Percentiles rank a stretch among this genome's conserved stretches.
phyloP scores from a whole-genome alignment of 441 rosid species.

The Melastoma candidum region DNA sequence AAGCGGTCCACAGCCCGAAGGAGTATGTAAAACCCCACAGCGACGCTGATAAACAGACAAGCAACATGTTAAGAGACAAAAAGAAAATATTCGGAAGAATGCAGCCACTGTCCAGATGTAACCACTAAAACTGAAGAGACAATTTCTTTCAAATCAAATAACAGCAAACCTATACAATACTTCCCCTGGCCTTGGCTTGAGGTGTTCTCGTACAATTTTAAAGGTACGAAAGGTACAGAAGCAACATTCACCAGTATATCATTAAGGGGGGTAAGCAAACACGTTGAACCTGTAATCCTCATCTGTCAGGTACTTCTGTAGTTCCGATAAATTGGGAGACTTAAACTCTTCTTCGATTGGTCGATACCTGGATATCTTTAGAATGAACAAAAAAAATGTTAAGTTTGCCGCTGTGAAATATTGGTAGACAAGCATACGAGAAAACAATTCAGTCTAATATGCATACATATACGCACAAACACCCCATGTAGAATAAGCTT shows the following conservation, averaged over 20 bases:
- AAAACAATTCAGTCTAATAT: neutral
- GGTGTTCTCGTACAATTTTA: too few species aligned
- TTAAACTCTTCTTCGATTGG: slow-evolving; percentile 67
- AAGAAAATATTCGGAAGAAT: too few species aligned
- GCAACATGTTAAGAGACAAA: too few species aligned
- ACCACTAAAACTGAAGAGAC: too few species aligned
- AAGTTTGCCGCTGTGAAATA: neutral
- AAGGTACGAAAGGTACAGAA: neutral
- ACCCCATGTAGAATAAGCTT: too few species aligned
- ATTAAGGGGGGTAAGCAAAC: slow-evolving; percentile 2
- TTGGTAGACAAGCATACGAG: neutral
- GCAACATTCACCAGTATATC: neutral
- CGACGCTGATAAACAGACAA: slow-evolving; percentile 34
- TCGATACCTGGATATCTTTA: slow-evolving; percentile 79
- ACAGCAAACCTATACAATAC: too few species aligned
- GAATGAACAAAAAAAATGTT: slow-evolving; percentile 4
- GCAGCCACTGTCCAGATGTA: too few species aligned
- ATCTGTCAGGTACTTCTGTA: slow-evolving; percentile 66
- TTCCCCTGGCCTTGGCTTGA: too few species aligned
- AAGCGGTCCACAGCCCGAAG: slow-evolving; percentile 85
- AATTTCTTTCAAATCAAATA: too few species aligned
- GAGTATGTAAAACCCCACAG: slow-evolving; percentile 74
- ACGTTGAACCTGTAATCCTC: slow-evolving; percentile 65
- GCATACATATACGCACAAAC: too few species aligned
- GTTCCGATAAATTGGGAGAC: slow-evolving; percentile 54